Base-by-base conservation (phyloP, 1,284 basidiomycete species). In the Coniferiporia sulphurascens region DNA sequence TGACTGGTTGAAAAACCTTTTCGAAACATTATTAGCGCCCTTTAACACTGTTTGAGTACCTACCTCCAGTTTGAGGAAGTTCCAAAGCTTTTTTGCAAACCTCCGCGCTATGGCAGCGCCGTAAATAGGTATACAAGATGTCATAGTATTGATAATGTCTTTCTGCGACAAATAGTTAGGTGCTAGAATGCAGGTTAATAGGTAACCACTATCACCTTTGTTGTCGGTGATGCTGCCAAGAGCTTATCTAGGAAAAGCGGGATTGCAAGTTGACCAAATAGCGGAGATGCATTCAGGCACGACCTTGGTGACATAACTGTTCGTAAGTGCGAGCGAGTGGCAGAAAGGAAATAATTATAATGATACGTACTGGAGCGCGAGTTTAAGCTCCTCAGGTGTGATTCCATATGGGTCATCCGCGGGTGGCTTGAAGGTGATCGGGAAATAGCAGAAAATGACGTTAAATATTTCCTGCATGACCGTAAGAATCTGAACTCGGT, bases 391-490 rank as follows among this genome's bases (percentile, higher is more conserved):
- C 48, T 96, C 92, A 0, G 91, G 81, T 1, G 87, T 91, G 63
- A 99, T 97, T 6, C 91, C 91, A 71, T 96, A 96, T 3, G 95
- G 93, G 69, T 98, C 95, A 66, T 95, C 90, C 0, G 94, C 91
- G 5, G 95, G 94, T 10, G 95, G 94, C 55, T 91, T 85, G 77
- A 98, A 99, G 0, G 94, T 94, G 65, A 99, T 99, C 0, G 97
- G 97, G 74, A 98, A 99, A 74, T 99, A 99, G 73, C 97, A 99
- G 73, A 95, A 99, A 0, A 89, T 91, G 68, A 98, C 87, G 69
- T 99, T 93, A 75, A 97, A 99, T 61, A 99, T 78, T 59, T 89
- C 84, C 93, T 96, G 66, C 8, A 32, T 8, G 17, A n/a, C 21
- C 4, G 32, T 21, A 27, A 21, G 49, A 34, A 2, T 8, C 13